Base-by-base conservation (phyloP, 2,329 filamentous ascomycete genomes). In the Colletotrichum truncatum region DNA sequence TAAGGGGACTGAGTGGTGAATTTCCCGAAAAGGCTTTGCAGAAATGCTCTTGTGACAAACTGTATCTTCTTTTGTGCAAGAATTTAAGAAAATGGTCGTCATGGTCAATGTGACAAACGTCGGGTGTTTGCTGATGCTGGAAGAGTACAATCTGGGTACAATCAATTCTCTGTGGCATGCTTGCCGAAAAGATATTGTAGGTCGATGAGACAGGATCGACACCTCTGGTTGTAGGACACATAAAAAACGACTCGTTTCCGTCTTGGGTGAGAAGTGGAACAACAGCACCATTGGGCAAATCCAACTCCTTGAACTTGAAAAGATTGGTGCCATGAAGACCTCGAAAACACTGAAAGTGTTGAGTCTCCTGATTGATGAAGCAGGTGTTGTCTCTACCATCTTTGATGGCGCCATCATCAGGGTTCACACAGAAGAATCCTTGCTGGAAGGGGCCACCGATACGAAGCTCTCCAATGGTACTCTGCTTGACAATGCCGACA, bases 381-480 rank as follows among this genome's bases (percentile, higher is more conserved):
- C 56, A 60, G 34, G 32, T 34, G 21, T 39, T 14, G 14, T 38
- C 48, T 6, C 45, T 7, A 16, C 12, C 14, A 46, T 60, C 56
- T 26, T 52, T 21, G 6, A 60, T n/a, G 32, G 18, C n/a, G 10
- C 18, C 8, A 2, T 11, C 7, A 6, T 12, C 18, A 1, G 41
- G 14, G 18, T 60, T 12, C 4, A 26, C 14, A 21, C 56, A 60
- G 11, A 60, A 10, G 12, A 16, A 43, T 2, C 25, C 46, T 12
- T 41, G 30, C 7, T 8, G 23, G 21, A 52, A 52, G 36, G 28
- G 21, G 38, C 56, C 46, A 6, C 39, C 26, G 25, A 60, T 25
- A 10, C 56, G 45, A 12, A 60, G 9, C 23, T 45, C 46, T 11
- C 56, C 56, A 34, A 23, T 60, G 9, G 56, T 60, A 36, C 38